Base-by-base conservation (phyloP, 2,329 filamentous ascomycete species). In the Phialophora macrospora region DNA sequence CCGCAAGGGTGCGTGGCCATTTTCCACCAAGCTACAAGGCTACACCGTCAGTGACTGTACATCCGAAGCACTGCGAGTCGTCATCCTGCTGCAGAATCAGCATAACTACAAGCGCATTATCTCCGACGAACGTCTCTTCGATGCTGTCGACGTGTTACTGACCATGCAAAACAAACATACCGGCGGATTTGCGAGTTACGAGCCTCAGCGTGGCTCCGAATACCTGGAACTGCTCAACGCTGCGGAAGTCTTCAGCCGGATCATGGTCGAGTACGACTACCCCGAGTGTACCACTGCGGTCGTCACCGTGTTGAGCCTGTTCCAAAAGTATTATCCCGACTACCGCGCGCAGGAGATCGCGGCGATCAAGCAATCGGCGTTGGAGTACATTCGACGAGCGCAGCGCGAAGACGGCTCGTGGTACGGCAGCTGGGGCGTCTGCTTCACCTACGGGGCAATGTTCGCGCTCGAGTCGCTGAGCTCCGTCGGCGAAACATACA, bases 181-280 rank as follows among this genome's bases (percentile, higher is more conserved):
- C 11, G 93, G 93, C 24, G 95, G 92, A 3, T 94, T 93, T 75
- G 91, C 92, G 0, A 95, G 92, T 17, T 99, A 99, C 76, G 95
- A 99, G 75, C 86, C 86, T 1, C 90, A 89, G 1, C 87, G 95
- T 28, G 94, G 90, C 1, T 90, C 91, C 9, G 84, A 90, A 71
- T 86, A 85, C 71, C 77, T 98, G 71, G 95, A 99, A 77, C 84
- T 88, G 76, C 85, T 99, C 51, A 99, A 99, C 74, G 94, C 94
- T 0, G 95, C 95, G 1, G 95, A 99, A 76, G 93, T 99, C 0
- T 99, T 99, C 77, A 93, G 92, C 14, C 86, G 89, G 22, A 99
- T 99, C 80, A 99, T 99, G 95, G 90, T 99, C 61, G 94, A 98
- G 75, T 99, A 99, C 77, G 92, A 97, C 76, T 98, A 99, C 74